Percentiles rank a stretch among this genome's conserved stretches.
Evolutionary conservation across 257 asterid genomes (phyloP).

Genomic region (Sherardia arvensis): DNA sequence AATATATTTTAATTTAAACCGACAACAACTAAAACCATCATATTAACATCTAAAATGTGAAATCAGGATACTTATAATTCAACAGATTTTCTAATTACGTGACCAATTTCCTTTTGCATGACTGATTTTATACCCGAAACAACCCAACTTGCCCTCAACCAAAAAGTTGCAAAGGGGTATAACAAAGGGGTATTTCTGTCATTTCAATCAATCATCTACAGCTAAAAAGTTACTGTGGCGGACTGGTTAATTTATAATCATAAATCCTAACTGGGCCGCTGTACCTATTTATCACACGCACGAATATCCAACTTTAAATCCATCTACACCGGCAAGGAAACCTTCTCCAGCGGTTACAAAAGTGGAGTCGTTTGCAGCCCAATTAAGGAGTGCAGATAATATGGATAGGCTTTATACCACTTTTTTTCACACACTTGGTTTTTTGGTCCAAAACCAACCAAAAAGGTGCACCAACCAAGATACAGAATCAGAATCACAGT

Average conservation of each 20-base stretch:
- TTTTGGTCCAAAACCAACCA: background rate
- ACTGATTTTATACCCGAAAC: no score
- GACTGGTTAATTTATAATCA: background rate
- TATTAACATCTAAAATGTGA: no score
- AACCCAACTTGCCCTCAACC: no score
- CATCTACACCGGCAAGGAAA: background rate
- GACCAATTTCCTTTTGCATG: no score
- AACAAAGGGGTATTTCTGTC: no score
- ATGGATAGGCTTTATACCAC: background rate
- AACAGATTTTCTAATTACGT: no score
- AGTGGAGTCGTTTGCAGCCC: background rate
- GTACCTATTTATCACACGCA: background rate
- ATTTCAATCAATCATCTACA: no score
- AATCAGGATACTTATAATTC: no score
- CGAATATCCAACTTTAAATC: background rate
- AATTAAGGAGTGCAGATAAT: background rate
- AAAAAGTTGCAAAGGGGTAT: no score
- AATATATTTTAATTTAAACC: no score
- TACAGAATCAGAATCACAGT: background rate
- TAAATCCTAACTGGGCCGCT: background rate
- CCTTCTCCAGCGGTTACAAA: background rate
- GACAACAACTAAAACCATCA: no score
- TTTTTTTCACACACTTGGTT: background rate
- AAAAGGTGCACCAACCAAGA: conserved; percentile 1
- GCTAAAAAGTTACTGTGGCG: no score